Percentiles rank a stretch among this genome's conserved stretches.
These are phyloP conservation scores for Fusarium sulawesiense DNA, from an alignment of 2,329 filamentous ascomycete species.

Conservation along the genomic window DNA sequence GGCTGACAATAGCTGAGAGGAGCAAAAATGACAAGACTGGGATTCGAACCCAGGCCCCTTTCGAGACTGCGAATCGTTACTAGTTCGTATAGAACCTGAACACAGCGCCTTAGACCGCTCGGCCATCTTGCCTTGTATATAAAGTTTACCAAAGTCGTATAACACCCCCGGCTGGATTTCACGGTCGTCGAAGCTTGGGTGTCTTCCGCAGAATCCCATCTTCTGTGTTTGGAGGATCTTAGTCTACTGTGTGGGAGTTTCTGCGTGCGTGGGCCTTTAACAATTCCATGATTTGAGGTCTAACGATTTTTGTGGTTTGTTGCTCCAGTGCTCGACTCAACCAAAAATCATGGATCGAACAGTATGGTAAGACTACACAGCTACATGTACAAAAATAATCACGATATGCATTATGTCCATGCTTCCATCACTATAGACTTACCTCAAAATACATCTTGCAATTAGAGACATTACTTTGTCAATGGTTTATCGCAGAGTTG, in stretches of 20 bases:
- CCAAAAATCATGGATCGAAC: too few species aligned
- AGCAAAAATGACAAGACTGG: slow-evolving; percentile 34
- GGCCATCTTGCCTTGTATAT: slow-evolving; percentile 23
- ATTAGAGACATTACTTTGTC: neutral
- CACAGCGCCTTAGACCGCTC: slow-evolving; percentile 42
- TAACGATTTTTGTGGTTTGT: too few species aligned
- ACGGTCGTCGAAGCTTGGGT: rapidly evolving
- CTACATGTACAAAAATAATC: too few species aligned
- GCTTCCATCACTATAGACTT: too few species aligned
- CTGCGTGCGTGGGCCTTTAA: too few species aligned
- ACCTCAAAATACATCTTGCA: too few species aligned
- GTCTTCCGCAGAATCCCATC: neutral
- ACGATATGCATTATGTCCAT: too few species aligned
- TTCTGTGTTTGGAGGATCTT: neutral
- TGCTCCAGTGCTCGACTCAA: too few species aligned
- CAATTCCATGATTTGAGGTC: rapidly evolving
- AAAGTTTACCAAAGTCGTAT: rapidly evolving
- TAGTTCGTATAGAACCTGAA: slow-evolving; percentile 39
- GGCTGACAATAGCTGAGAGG: neutral
- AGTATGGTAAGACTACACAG: too few species aligned
- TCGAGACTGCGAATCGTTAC: slow-evolving; percentile 30
- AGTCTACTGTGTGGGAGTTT: rapidly evolving
- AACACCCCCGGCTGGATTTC: rapidly evolving
- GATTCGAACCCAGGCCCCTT: slow-evolving; percentile 35
- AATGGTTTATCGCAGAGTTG: neutral